A percentile compares a stretch with the other conserved stretches of the same genome.
phyloP scores from a whole-genome alignment of 208 protist genomes.

The Borovskyia barvae region DNA sequence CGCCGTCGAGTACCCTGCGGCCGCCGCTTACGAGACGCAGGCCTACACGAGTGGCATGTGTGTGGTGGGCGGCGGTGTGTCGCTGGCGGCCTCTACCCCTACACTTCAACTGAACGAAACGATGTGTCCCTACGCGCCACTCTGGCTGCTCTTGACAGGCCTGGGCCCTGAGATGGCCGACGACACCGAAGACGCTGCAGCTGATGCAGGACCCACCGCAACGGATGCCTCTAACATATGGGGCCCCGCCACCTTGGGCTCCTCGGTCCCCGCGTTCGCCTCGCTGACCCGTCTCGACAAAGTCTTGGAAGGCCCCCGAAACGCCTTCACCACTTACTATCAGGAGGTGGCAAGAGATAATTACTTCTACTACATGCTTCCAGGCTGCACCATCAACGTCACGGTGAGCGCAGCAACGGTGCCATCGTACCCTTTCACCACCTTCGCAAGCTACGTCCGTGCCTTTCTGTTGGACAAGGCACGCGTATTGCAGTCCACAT shows the following conservation, averaged over 20 bases:
- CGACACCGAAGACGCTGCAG: no score
- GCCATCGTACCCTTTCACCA: constrained; percentile 6
- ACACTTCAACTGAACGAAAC: no score
- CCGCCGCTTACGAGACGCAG: neutral
- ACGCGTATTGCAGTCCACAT: neutral
- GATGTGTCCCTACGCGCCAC: no score
- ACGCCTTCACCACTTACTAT: constrained; percentile 17
- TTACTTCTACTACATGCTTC: constrained; percentile 36
- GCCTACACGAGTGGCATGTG: neutral
- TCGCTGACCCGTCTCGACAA: neutral
- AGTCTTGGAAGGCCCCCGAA: constrained; percentile 9
- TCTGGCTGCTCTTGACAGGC: no score
- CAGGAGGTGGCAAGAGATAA: constrained; percentile 2
- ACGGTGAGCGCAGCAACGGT: neutral
- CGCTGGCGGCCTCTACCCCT: no score
- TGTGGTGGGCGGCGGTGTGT: no score
- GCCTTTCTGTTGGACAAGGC: neutral
- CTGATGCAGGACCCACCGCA: neutral
- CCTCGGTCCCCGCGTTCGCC: neutral
- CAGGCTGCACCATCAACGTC: constrained; percentile 27
- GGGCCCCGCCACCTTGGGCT: neutral
- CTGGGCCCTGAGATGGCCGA: no score
- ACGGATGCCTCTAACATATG: neutral
- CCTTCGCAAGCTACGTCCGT: constrained; percentile 17
- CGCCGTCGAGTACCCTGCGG: neutral